Evolutionary conservation across 805 yeast genomes (phyloP), one percentile per base, ranked within the genome.

Genomic region (Saccharomycopsis sp.): DNA sequence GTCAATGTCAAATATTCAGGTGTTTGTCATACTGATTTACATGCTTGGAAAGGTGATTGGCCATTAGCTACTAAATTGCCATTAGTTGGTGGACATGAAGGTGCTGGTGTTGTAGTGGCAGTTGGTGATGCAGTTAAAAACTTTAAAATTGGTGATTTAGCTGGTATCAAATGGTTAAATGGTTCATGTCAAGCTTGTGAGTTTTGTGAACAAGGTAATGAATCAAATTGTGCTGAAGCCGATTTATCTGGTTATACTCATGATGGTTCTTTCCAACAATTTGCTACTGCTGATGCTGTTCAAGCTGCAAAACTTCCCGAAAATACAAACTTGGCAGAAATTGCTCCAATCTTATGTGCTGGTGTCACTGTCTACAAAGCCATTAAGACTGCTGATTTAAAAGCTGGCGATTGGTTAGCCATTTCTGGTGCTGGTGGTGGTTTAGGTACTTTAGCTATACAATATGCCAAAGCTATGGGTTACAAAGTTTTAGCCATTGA

Each of bases 251-350:
- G 78, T 48, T 70, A 70, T 58, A 69, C 74, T 12, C 74, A 69
- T 47, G 75, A 71, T 49, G 78, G 95, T 47, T 75, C 92, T 15
- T 83, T 85, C 76, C 94, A 85, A 62, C 84, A 84, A 63, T 84
- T 81, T 57, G n/a, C n/a, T n/a, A n/a, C n/a, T n/a, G n/a, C n/a
- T n/a, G n/a, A n/a, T n/a, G n/a, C n/a, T n/a, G n/a, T n/a, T n/a
- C n/a, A n/a, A n/a, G n/a, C n/a, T n/a, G n/a, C n/a, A n/a, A 64
- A 68, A 47, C 72, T 84, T 50, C 86, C 92, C 36, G 55, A 70
- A 53, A 80, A 76, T 37, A 65, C 81, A 21, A 86, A 85, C 55
- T 69, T 83, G 52, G 87, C 88, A 28, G 66, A 65, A 45, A 72
- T 57, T n/a, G n/a, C n/a, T n/a, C n/a, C n/a, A n/a, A n/a, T n/a